Percentiles rank a stretch among this genome's conserved stretches.
phyloP scores from a whole-genome alignment of 2,329 filamentous ascomycete genomes.

The Alternaria burnsii region DNA sequence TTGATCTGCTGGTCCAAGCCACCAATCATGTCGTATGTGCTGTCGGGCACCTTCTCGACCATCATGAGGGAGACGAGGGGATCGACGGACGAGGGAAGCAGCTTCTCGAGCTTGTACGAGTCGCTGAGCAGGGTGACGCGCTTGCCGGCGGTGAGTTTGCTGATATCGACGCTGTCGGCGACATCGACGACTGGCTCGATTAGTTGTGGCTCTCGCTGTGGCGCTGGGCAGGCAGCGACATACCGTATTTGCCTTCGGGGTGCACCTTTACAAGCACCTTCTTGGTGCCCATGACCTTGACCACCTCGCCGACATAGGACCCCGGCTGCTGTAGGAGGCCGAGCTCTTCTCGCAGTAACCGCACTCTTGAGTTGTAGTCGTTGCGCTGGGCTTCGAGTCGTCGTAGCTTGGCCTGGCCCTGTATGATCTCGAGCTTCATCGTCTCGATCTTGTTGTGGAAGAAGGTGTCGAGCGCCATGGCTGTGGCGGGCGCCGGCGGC shows the following conservation, averaged over 20 bases:
- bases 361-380: conserved; percentile 98
- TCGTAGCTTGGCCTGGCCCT: conserved; percentile 93
- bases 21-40: conserved; percentile 99
- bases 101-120: conserved; percentile 98
- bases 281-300: conserved; percentile 99
- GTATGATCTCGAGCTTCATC: conserved; percentile 99
- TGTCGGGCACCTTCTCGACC: conserved; percentile 99
- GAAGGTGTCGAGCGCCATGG: conserved; percentile 98
- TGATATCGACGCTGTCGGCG: conserved; percentile 89
- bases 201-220: not conserved
- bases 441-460: conserved; percentile 99
- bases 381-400: conserved; percentile 97
- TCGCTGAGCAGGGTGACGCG: conserved; percentile 96
- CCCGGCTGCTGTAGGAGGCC: conserved; percentile 95
- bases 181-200: conserved; percentile 83
- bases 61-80: conserved; percentile 99
- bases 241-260: conserved; percentile 99
- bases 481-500: conserved; percentile 54
- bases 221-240: conserved; percentile 40
- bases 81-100: conserved; percentile 96
- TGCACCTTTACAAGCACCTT: conserved; percentile 99
- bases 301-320: conserved; percentile 98
- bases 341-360: conserved; percentile 92
- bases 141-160: conserved; percentile 96
- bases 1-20: conserved; percentile 99